Evolutionary conservation across 2,329 filamentous ascomycete species (phyloP).

Genomic region (Claviceps fusiformis): DNA sequence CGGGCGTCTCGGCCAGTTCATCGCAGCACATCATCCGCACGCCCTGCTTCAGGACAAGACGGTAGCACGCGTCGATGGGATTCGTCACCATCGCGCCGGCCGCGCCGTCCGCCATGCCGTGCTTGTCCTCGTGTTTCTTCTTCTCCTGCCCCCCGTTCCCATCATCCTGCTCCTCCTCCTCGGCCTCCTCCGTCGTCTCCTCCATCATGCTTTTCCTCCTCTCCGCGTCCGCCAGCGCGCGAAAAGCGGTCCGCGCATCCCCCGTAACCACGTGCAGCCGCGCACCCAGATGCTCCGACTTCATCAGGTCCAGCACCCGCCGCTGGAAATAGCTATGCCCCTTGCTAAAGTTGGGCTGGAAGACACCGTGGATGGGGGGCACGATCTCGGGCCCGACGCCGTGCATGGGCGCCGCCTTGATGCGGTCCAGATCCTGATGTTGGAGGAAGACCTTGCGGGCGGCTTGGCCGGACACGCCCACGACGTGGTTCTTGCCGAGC

Average conservation of each 20-base stretch:
- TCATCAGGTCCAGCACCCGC: conserved; percentile 1
- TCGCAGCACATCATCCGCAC: background rate
- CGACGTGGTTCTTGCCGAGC: conserved; percentile 6
- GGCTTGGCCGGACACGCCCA: conserved; percentile 5
- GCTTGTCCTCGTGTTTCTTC: too few relatives aligned
- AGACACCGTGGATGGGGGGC: background rate
- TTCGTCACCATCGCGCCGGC: background rate
- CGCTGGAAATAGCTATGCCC: conserved; percentile 4
- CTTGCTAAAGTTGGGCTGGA: background rate
- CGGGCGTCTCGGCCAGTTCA: background rate
- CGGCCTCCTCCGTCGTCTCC: background rate
- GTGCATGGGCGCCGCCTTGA: background rate
- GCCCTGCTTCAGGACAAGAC: background rate
- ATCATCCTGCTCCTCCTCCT: too few relatives aligned
- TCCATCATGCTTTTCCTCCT: background rate
- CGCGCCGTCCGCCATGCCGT: too few relatives aligned
- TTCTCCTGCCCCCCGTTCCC: too few relatives aligned
- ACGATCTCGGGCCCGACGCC: background rate
- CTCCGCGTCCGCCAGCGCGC: background rate
- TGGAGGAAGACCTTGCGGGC: conserved; percentile 7
- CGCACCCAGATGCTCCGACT: conserved; percentile 1
- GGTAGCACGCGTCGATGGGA: background rate
- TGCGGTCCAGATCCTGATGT: conserved; percentile 1
- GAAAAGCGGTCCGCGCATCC: background rate
- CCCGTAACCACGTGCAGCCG: background rate